Conservation (phyloP, 345 rosid species). For the Geranium rotundifolium region DNA sequence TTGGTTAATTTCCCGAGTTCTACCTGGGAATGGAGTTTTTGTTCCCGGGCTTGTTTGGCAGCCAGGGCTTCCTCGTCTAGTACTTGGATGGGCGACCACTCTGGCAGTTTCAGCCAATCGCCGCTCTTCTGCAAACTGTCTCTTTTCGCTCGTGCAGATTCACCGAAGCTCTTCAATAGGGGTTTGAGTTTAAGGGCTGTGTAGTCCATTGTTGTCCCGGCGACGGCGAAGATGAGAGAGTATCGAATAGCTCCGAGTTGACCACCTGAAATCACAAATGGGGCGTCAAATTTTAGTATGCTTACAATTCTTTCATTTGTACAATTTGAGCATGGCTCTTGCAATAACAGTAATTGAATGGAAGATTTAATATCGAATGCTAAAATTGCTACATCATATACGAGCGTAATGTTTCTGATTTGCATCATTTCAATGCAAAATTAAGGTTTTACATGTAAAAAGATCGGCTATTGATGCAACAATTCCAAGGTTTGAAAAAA, state of each 20-base stretch:
- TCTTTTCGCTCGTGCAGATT: slow-evolving; percentile 7
- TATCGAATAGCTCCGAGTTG: slow-evolving; percentile 53
- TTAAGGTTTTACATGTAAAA: too few relatives aligned
- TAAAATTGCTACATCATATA: too few relatives aligned
- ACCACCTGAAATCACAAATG: slow-evolving; percentile 39
- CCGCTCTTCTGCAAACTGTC: slow-evolving; percentile 11
- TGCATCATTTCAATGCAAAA: too few relatives aligned
- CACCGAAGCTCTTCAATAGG: slow-evolving; percentile 14
- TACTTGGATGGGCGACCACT: slow-evolving; percentile 66
- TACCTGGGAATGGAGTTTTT: slow-evolving; percentile 26
- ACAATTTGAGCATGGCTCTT: too few relatives aligned
- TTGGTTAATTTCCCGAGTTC: slow-evolving; percentile 38
- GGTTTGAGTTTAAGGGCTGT: slow-evolving; percentile 39
- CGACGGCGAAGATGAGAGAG: slow-evolving; percentile 41
- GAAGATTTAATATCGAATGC: too few relatives aligned
- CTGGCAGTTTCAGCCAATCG: slow-evolving; percentile 42
- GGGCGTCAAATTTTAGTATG: background rate
- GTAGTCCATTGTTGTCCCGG: slow-evolving; percentile 44
- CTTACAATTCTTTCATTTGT: too few relatives aligned
- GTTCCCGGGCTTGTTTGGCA: slow-evolving; percentile 47
- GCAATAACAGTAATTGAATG: too few relatives aligned
- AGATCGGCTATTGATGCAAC: too few relatives aligned
- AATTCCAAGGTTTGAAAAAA: too few relatives aligned
- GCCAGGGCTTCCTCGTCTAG: slow-evolving; percentile 66
- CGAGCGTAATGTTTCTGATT: too few relatives aligned